Evolutionary conservation across 257 asterid genomes (phyloP).

Genomic region (Lithospermum erythrorhizon): DNA sequence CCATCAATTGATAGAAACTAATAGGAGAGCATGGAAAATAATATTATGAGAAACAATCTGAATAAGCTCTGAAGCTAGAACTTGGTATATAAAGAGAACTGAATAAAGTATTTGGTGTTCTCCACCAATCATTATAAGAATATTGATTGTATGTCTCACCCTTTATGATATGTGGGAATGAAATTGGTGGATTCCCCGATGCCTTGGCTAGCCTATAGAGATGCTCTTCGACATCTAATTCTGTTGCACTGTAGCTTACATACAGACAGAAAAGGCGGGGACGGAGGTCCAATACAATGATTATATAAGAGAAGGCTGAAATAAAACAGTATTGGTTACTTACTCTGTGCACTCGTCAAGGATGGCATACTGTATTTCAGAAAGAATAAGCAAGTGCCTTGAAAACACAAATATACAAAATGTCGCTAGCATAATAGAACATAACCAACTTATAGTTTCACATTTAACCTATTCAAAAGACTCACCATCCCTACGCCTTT

Average conservation of each 20-base stretch:
- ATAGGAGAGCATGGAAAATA: background rate
- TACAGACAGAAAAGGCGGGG: slow-evolving; percentile 10
- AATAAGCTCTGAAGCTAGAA: background rate
- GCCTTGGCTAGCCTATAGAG: slow-evolving; percentile 78
- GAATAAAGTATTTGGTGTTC: no score
- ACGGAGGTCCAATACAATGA: slow-evolving; percentile 6
- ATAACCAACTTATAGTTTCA: background rate
- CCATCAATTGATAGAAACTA: slow-evolving; percentile 54
- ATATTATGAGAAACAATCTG: background rate
- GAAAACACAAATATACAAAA: slow-evolving; percentile 16
- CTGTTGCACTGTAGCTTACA: slow-evolving; percentile 66
- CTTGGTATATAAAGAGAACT: no score
- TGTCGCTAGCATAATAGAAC: slow-evolving; percentile 11
- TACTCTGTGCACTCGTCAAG: slow-evolving; percentile 99
- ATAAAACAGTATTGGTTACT: slow-evolving; percentile 14
- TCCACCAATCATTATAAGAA: no score
- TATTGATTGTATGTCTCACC: slow-evolving; percentile 25
- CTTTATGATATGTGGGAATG: slow-evolving; percentile 99
- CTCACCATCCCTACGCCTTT: slow-evolving; percentile 95
- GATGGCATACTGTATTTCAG: slow-evolving; percentile 86
- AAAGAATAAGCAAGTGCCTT: slow-evolving; percentile 94
- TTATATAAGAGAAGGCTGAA: slow-evolving; percentile 4
- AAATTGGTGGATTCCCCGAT: slow-evolving; percentile 83
- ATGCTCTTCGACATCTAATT: slow-evolving; percentile 97
- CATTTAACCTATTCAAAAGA: background rate